Evolutionary conservation across 495 filamentous ascomycete genomes (phyloP), one percentile per base, ranked within the genome.

Genomic region (Coniosporium apollinis): DNA sequence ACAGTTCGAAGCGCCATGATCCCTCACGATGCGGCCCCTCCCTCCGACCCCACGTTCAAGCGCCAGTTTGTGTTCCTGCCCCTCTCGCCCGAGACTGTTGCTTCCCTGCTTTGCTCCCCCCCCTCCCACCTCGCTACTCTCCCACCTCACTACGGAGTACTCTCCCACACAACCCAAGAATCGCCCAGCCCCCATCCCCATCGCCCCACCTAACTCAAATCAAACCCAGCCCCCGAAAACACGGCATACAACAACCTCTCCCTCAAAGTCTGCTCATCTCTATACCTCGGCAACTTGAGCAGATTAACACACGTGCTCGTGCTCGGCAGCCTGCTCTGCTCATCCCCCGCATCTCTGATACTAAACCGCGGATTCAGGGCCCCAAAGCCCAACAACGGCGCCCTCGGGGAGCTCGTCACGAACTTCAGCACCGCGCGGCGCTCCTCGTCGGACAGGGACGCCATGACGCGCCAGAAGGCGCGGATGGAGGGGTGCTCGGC

Each of bases 271-370:
- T 57, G 58, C 36, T 65, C 67, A 31, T 64, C 72, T 15, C 47
- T 59, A 55, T 96, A 99, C 33, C 77, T 73, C 14, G 89, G 89
- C 43, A 99, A 62, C 60, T 99, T 99, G 22, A 99, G 55, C 36
- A 96, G 55, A 53, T 99, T 99, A 22, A 99, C 83, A 48, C 89
- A 99, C 1, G 89, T 99, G 49, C 89, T 94, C 14, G 89, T 86
- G 51, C 83, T 96, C 17, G 91, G 92, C 28, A 94, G 59, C 46
- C 89, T 58, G 5, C 64, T 58, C 55, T 89, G 67, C 49, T 96
- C 85, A 21, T 62, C 62, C 5, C 87, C 82, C 0, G 78, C 77
- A 54, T 96, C 89, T 5, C 89, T 61, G 32, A 99, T 94, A 44
- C 74, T 85, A 50, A 99, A 99, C 22, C 65, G 62, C 4, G 89